These are phyloP conservation scores for Jatropha curcas DNA, from an alignment of 345 rosid species.

Conservation along the genomic window DNA sequence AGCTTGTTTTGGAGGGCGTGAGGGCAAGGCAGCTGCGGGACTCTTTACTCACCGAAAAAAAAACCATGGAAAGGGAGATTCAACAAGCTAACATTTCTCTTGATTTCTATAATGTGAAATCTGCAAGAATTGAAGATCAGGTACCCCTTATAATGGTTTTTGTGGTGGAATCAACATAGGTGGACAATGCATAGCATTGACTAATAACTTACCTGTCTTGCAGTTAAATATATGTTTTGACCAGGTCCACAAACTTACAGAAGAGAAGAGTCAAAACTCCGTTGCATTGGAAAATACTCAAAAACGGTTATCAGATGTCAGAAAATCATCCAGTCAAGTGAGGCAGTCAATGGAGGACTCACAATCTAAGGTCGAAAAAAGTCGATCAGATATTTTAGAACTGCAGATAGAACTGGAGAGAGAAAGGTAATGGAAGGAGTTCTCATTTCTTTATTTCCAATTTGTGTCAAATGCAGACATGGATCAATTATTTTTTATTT, in stretches of 20 bases:
- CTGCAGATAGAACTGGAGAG: conserved; percentile 62
- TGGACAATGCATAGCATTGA: not conserved
- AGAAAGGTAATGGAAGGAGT: conserved; percentile 60
- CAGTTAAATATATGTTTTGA: conserved; percentile 70
- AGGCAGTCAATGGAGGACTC: conserved; percentile 67
- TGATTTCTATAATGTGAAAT: conserved; percentile 64
- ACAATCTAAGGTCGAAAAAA: conserved; percentile 58
- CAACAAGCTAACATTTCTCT: conserved; percentile 68
- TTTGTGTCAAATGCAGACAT: conserved; percentile 8
- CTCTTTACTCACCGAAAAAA: conserved; percentile 59
- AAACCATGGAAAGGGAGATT: conserved; percentile 60
- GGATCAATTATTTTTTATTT: conserved; percentile 10
- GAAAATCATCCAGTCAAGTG: conserved; percentile 55
- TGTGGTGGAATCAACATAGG: not conserved
- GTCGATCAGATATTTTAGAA: conserved; percentile 50
- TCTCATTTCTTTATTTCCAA: not conserved
- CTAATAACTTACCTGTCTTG: conserved; percentile 29
- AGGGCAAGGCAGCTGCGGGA: conserved; percentile 73
- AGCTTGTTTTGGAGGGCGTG: conserved; percentile 87
- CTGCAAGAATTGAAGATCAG: conserved; percentile 84
- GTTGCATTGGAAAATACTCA: conserved; percentile 51
- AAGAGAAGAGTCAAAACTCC: conserved; percentile 60
- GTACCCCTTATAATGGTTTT: conserved; percentile 33
- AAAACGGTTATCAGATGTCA: conserved; percentile 61
- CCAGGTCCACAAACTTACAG: conserved; percentile 72